Evolutionary conservation across 73 alveolate species (phyloP), one percentile per base, ranked within the genome.

Genomic region (Breviolum minutum): DNA sequence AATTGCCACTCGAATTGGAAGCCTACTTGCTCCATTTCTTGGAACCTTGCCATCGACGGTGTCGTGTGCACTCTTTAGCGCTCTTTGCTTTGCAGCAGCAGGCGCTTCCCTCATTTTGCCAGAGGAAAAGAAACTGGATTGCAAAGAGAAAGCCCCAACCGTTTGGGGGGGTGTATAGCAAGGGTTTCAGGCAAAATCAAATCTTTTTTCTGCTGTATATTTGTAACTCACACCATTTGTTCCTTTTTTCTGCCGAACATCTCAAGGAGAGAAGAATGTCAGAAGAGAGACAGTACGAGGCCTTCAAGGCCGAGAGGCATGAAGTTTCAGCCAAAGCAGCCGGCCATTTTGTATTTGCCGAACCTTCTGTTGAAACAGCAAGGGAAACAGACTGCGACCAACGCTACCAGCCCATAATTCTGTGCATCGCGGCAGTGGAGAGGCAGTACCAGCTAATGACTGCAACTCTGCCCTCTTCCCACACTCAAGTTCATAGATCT

Each of bases 41-140:
- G 92, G 92, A 60, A 83, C 92, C 76, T 83, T 83, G 92, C 92
- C 92, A 61, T 71, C 92, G 62, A 74, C 92, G 14, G 22, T 83
- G 10, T 83, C 92, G 26, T 83, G 92, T 27, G 61, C 92, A 60
- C 71, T 83, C 61, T 83, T 83, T 74, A 83, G 92, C 60, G 73
- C 73, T 17, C 92, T 83, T 83, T 83, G 92, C 92, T 83, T 83
- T 26, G 92, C 74, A 22, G 92, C 92, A 0, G 73, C 92, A 7
- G 92, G 92, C 24, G 92, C 92, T 27, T 61, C 92, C 11, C 17
- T 83, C 62, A 22, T 54, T 26, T 61, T 83, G 76, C 92, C 92
- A 7, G 92, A 83, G 22, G 29, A 13, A 4, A 61, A 83, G 73
- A 27, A 20, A 7, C 61, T 8, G 20, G 60, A 83, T 24, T 7